Percentiles rank a stretch among this genome's conserved stretches.
These are phyloP conservation scores for Pistacia atlantica DNA, from an alignment of 345 rosid species.

Conservation along the genomic window DNA sequence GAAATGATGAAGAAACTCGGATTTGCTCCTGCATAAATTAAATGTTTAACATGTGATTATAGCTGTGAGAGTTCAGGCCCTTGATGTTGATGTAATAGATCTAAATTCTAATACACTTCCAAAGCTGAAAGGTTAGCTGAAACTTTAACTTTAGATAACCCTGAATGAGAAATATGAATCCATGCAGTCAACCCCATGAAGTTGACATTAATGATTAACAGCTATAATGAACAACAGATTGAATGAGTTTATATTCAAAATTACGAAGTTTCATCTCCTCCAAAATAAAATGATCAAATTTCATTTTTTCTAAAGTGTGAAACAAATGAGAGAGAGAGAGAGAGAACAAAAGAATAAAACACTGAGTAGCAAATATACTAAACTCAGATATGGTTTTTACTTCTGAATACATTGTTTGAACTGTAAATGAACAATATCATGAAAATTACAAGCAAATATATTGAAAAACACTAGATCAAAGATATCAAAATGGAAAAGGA, in stretches of 20 bases:
- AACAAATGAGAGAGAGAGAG: too few species aligned
- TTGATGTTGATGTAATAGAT: not conserved
- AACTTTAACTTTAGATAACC: not conserved
- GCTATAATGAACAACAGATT: not conserved
- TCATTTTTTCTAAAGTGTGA: not conserved
- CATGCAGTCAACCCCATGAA: not conserved
- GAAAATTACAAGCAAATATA: constrained; percentile 2
- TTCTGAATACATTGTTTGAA: not conserved
- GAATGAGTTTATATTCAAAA: not conserved
- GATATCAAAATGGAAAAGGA: not conserved
- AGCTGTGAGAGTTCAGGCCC: not conserved
- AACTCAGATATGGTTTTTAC: not conserved
- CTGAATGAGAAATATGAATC: not conserved
- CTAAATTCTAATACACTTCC: not conserved
- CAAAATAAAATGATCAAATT: not conserved
- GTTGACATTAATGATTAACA: not conserved
- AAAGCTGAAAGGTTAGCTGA: not conserved
- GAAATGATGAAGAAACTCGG: not conserved
- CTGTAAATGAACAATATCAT: not conserved
- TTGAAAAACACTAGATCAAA: not conserved
- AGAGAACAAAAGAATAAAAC: not conserved
- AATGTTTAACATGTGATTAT: not conserved
- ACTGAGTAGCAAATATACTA: not conserved
- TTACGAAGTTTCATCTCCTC: not conserved
- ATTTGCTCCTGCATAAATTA: not conserved